These are phyloP conservation scores for Akanthomyces dipterigenus DNA, from an alignment of 2,329 filamentous ascomycete genomes.

Conservation along the genomic window DNA sequence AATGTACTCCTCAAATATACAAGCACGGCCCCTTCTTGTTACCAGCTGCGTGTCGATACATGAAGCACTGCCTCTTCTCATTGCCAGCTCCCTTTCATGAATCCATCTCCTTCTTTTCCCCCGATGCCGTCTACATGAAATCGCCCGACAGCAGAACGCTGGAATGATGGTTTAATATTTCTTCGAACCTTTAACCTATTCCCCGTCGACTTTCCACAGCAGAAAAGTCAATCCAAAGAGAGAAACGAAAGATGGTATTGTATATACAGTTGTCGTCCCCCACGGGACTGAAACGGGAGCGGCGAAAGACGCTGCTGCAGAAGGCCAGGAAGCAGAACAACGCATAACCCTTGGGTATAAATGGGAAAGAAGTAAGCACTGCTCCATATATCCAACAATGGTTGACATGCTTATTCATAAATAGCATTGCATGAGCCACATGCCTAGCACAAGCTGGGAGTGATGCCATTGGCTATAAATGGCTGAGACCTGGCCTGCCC, in stretches of 20 bases:
- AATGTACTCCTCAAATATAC: no score
- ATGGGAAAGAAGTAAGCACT: conserved; percentile 3
- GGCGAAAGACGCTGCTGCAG: background rate
- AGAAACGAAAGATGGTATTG: background rate
- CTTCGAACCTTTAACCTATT: background rate
- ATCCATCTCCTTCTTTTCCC: no score
- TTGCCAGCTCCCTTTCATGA: no score
- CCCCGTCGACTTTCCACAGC: background rate
- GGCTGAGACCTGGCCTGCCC: background rate
- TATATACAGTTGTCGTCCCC: background rate
- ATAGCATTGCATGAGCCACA: background rate
- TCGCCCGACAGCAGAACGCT: background rate
- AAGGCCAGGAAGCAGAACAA: background rate
- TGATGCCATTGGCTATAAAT: background rate
- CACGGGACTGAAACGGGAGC: background rate
- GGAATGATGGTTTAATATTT: background rate
- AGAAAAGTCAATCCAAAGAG: background rate
- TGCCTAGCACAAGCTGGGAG: background rate
- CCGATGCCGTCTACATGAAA: no score
- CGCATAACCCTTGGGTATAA: conserved; percentile 2
- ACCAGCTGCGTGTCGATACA: no score
- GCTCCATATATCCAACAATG: background rate
- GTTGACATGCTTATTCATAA: background rate
- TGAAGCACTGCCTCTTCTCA: no score
- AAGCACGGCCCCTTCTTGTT: no score